Evolutionary conservation across 768 basidiomycete genomes (phyloP), one percentile per base, ranked within the genome.

Genomic region (Dentipellis fragilis): DNA sequence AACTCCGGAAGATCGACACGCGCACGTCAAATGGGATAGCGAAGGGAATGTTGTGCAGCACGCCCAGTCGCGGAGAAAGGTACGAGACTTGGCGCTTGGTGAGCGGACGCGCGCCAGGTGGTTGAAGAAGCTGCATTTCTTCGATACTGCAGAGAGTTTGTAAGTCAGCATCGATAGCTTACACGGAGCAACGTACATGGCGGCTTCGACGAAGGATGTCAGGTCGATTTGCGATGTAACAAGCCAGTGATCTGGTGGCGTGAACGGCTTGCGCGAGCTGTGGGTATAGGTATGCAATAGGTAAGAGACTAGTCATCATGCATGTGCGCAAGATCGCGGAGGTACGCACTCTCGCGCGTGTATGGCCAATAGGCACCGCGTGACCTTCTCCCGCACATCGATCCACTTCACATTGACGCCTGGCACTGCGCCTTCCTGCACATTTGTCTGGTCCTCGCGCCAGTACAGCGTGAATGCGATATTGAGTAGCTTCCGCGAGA

Each of bases 41-140:
- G 71, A 96, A 96, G 0, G 94, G 95, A 55, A 98, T 89, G 69
- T 97, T 94, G 73, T 97, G 90, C 53, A 98, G 80, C 23, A 97
- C 78, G 2, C 90, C 91, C 2, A 98, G 77, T 7, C 93, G 83
- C 0, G 94, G 95, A 3, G 87, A 86, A 52, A 97, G 72, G 56
- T 81, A 76, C 0, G 87, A 81, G 45, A 87, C 69, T 60, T 89
- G 84, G 5, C 89, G 85, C 62, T 85, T 87, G 12, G 81, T 76
- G 50, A 80, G 70, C 37, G 63, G 57, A 46, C 71, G 71, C 23
- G 52, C 16, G 10, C 51, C 59, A 9, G 57, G 60, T 0, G 62
- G 63, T 19, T 66, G 60, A 0, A 75, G 69, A 2, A 79, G 68
- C 58, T 81, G 75, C 54, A 76, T 77, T 57, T 89, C 89, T 67